Evolutionary conservation across 306 rosid genomes (phyloP).

Genomic region (Malus asiatica): DNA sequence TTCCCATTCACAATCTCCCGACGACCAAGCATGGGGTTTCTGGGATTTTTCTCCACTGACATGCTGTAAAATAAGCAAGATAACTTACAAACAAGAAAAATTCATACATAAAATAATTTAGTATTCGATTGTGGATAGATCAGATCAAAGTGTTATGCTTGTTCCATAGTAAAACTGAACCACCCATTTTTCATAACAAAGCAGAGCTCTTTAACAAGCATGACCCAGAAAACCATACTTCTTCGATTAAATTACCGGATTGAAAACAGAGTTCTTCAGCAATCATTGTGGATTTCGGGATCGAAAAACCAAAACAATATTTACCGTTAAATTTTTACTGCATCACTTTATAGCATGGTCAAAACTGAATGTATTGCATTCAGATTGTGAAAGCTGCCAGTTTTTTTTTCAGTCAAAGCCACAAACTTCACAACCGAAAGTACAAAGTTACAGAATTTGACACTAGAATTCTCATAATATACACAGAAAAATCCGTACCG

Average conservation of each 20-base stretch:
- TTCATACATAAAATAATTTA: not conserved
- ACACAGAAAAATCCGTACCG: not conserved
- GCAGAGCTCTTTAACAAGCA: not conserved
- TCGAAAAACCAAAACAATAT: not conserved
- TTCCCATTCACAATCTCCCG: constrained; percentile 63
- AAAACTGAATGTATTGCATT: not conserved
- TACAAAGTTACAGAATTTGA: not conserved
- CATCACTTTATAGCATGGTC: not conserved
- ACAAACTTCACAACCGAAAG: not conserved
- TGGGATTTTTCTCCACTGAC: constrained; percentile 68
- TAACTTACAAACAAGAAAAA: not conserved
- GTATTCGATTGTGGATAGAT: not conserved
- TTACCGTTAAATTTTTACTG: not conserved
- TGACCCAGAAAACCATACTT: not conserved
- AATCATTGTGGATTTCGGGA: not conserved
- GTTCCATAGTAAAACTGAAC: not conserved
- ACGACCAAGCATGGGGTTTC: constrained; percentile 70
- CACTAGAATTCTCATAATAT: not conserved
- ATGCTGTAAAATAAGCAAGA: constrained; percentile 39
- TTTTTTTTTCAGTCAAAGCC: not conserved
- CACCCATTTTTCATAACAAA: not conserved
- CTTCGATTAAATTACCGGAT: not conserved
- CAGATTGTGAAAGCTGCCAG: not conserved
- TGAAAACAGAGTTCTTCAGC: not conserved
- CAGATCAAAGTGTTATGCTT: not conserved